Conservation (phyloP, 495 filamentous ascomycete genomes). For the Daldinia caldariorum region DNA sequence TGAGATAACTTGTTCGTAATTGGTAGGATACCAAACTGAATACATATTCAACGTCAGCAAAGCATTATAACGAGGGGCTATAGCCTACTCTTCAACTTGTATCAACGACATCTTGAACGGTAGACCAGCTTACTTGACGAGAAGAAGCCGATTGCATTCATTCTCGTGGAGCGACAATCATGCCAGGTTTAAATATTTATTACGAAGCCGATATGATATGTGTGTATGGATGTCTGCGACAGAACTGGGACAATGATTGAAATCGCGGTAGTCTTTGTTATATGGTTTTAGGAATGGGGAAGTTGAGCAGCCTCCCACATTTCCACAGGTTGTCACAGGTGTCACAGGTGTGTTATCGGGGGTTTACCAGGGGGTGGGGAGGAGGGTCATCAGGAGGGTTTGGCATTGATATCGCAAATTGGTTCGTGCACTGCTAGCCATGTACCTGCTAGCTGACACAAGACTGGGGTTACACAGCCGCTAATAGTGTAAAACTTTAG, state of each 20-base stretch:
- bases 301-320: background rate
- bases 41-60: conserved; percentile 17
- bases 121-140: conserved; percentile 9
- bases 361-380: background rate
- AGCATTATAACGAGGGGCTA: conserved; percentile 13
- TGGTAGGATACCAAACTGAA: conserved; percentile 91
- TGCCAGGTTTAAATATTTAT: conserved; percentile 2
- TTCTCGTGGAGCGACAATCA: conserved; percentile 21
- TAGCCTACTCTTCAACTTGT: conserved; percentile 92
- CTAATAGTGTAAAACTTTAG: too few species aligned
- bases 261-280: background rate
- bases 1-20: conserved; percentile 89
- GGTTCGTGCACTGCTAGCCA: background rate
- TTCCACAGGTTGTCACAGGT: background rate
- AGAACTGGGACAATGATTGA: background rate
- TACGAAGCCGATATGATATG: background rate
- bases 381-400: background rate
- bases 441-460: background rate
- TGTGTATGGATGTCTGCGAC: background rate
- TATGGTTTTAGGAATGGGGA: background rate
- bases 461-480: too few species aligned
- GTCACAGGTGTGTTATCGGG: conserved; percentile 2
- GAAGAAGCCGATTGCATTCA: conserved; percentile 21
- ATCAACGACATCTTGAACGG: conserved; percentile 81
- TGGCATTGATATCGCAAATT: background rate